phyloP scores from a whole-genome alignment of 768 basidiomycete genomes.

The Collybia nuda region DNA sequence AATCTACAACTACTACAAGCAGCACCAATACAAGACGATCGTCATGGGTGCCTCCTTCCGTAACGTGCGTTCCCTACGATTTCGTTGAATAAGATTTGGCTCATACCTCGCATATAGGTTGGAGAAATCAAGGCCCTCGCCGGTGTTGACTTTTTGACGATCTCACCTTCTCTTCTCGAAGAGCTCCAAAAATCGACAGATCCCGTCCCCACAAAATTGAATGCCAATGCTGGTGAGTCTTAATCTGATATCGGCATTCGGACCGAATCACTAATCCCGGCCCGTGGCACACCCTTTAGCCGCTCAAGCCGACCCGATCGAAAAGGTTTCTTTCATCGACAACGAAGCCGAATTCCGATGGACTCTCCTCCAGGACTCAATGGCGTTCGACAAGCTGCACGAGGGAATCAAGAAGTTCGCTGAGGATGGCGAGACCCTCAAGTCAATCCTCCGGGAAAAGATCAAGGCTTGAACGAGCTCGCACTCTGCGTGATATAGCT shows the following conservation, averaged over 20 bases:
- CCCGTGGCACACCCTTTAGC: constrained; percentile 33
- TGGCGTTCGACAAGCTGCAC: constrained; percentile 99
- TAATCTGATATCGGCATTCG: constrained; percentile 4
- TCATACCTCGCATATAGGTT: constrained; percentile 37
- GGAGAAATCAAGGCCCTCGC: constrained; percentile 95
- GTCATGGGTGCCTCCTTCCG: constrained; percentile 99
- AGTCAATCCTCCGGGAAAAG: constrained; percentile 74
- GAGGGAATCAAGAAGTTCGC: constrained; percentile 99
- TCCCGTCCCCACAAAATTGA: constrained; percentile 83
- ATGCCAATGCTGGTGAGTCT: constrained; percentile 55
- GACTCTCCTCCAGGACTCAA: constrained; percentile 86
- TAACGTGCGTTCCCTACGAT: constrained; percentile 59
- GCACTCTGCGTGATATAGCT: background rate
- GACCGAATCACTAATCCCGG: constrained; percentile 1
- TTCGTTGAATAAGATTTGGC: constrained; percentile 7
- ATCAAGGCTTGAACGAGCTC: constrained; percentile 41
- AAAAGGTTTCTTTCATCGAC: constrained; percentile 85
- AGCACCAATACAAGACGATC: constrained; percentile 96
- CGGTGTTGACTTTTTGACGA: constrained; percentile 97
- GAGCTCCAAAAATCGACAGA: constrained; percentile 84
- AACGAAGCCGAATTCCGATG: constrained; percentile 97
- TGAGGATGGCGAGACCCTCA: constrained; percentile 90
- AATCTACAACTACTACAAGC: constrained; percentile 99
- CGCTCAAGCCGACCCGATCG: constrained; percentile 56
- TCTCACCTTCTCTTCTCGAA: constrained; percentile 86